Evolutionary conservation across 139 green algal species (phyloP), one percentile per base, ranked within the genome.

Genomic region (Chlorella sp.): DNA sequence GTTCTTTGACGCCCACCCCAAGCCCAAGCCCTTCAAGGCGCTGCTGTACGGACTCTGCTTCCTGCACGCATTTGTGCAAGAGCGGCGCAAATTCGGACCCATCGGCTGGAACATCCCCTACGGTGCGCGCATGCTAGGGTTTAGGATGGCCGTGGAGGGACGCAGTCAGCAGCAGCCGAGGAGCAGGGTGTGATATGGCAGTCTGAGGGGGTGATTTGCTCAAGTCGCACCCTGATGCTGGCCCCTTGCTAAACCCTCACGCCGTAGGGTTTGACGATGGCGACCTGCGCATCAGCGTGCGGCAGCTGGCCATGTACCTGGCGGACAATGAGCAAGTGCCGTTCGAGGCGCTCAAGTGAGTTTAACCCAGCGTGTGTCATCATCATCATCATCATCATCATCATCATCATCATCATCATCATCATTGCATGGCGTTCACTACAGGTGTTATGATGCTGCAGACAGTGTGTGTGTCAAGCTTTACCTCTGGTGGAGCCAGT

Each of bases 71-170:
- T 81, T 91, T 32, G 87, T 92, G 55, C 84, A 88, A 35, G 84
- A 93, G 74, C 80, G 88, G 14, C 73, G 83, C n/a, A 90, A 88
- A 76, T 93, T 90, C 73, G 88, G 88, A 22, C 86, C 88, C n/a
- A 88, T 93, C 51, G 88, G 88, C 4, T 93, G 85, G 82, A 93
- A 93, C 78, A 91, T 93, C 35, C 88, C 87, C 3, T 93, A 93
- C 62, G 84, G 76, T 81, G 35, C 29, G n/a, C n/a, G n/a, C n/a
- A n/a, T n/a, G n/a, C n/a, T n/a, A n/a, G n/a, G n/a, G n/a, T n/a
- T n/a, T n/a, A n/a, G n/a, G n/a, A n/a, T n/a, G n/a, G n/a, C n/a
- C n/a, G n/a, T n/a, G n/a, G n/a, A n/a, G n/a, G n/a, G n/a, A n/a
- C n/a, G n/a, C n/a, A n/a, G n/a, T n/a, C n/a, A n/a, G n/a, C n/a